Conservation (phyloP, 768 basidiomycete genomes). For the Exsudoporus frostii region DNA sequence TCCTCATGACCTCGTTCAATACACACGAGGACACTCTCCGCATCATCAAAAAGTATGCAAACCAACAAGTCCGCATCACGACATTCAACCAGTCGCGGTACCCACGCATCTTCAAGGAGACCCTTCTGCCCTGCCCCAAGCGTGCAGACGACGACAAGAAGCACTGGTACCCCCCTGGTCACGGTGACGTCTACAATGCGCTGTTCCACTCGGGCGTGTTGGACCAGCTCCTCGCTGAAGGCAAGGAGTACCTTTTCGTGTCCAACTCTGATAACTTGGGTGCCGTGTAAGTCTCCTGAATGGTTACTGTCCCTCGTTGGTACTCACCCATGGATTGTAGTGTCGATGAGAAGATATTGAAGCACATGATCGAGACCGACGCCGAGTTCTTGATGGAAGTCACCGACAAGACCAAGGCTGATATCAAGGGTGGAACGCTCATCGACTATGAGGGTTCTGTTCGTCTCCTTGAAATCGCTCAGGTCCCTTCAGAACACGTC, state of each 20-base stretch:
- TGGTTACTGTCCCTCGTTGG: not conserved
- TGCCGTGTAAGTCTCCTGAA: slow-evolving; percentile 45
- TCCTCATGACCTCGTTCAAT: slow-evolving; percentile 82
- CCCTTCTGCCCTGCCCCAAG: slow-evolving; percentile 59
- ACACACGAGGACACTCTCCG: slow-evolving; percentile 75
- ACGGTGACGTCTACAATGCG: slow-evolving; percentile 74
- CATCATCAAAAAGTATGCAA: slow-evolving; percentile 77
- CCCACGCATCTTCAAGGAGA: slow-evolving; percentile 70
- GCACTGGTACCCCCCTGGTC: slow-evolving; percentile 75
- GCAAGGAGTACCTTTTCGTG: slow-evolving; percentile 77
- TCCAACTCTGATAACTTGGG: slow-evolving; percentile 78
- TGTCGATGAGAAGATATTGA: slow-evolving; percentile 65
- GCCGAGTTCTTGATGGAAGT: slow-evolving; percentile 75
- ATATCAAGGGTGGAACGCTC: slow-evolving; percentile 71
- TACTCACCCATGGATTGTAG: slow-evolving; percentile 28
- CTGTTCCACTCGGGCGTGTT: slow-evolving; percentile 69
- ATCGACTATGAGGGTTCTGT: slow-evolving; percentile 67
- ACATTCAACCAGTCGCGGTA: slow-evolving; percentile 74
- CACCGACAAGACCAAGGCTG: slow-evolving; percentile 81
- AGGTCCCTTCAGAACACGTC: slow-evolving; percentile 68
- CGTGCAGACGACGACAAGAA: slow-evolving; percentile 59
- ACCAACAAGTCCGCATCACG: slow-evolving; percentile 72
- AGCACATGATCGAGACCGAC: slow-evolving; percentile 61
- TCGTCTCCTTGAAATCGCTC: slow-evolving; percentile 72
- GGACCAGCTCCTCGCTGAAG: slow-evolving; percentile 64